These are phyloP conservation scores for Meredithiella fracta DNA, from an alignment of 2,329 filamentous ascomycete genomes.

Conservation along the genomic window DNA sequence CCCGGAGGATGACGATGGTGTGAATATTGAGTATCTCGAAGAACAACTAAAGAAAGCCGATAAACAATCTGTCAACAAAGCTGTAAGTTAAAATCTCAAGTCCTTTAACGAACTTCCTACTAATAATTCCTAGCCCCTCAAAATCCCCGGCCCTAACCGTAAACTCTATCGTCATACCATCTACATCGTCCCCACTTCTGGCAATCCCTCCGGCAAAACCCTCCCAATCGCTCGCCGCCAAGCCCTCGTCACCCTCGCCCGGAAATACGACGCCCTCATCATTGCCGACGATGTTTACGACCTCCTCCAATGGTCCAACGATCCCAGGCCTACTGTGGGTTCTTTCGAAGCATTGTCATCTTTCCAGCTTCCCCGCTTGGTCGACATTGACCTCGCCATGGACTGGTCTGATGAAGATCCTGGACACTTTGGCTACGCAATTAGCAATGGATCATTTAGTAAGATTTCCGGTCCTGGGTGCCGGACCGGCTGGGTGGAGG, in stretches of 20 bases:
- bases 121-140: conserved; percentile 28
- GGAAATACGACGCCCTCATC: conserved; percentile 65
- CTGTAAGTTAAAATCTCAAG: conserved; percentile 1
- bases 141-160: conserved; percentile 38
- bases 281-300: conserved; percentile 91
- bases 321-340: conserved; percentile 14
- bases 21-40: conserved; percentile 42
- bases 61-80: conserved; percentile 16
- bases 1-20: conserved; percentile 61
- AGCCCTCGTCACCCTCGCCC: conserved; percentile 56
- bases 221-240: conserved; percentile 55
- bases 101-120: no score
- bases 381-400: conserved; percentile 59
- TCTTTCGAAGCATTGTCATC: conserved; percentile 15
- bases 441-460: conserved; percentile 80
- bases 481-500: conserved; percentile 79
- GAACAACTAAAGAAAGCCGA: conserved; percentile 20
- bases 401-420: conserved; percentile 34
- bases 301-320: conserved; percentile 60
- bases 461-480: conserved; percentile 73
- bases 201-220: conserved; percentile 73
- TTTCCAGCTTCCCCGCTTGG: conserved; percentile 54
- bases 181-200: conserved; percentile 75
- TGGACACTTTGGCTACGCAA: conserved; percentile 52
- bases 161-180: conserved; percentile 80